Evolutionary conservation across 805 yeast species (phyloP).

Genomic region (Schwanniomyces polymorphus): DNA sequence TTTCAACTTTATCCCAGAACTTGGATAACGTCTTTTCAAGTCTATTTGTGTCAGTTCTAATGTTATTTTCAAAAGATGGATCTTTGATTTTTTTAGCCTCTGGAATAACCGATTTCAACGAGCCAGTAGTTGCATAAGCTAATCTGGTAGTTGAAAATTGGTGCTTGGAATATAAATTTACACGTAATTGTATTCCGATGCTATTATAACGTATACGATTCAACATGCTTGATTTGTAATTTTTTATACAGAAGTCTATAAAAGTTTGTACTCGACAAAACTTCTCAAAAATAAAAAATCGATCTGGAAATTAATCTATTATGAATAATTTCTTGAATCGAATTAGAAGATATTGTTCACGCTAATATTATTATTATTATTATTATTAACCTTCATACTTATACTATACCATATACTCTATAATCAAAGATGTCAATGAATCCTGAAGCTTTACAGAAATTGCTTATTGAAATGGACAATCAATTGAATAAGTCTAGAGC

Average conservation of each 20-base stretch:
- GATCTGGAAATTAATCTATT: background rate
- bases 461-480: constrained; percentile 64
- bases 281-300: background rate
- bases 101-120: constrained; percentile 11
- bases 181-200: background rate
- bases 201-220: background rate
- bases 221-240: background rate
- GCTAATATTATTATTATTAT: background rate
- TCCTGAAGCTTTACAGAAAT: constrained; percentile 50
- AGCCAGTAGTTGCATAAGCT: constrained; percentile 16
- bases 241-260: background rate
- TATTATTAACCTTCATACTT: background rate
- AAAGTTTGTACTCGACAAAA: background rate
- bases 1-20: constrained; percentile 78
- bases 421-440: constrained; percentile 38
- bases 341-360: too few relatives aligned
- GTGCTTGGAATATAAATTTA: background rate
- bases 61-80: constrained; percentile 50
- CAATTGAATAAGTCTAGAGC: constrained; percentile 60
- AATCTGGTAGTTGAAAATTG: background rate
- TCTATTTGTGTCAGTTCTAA: constrained; percentile 63
- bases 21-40: constrained; percentile 65
- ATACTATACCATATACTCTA: background rate
- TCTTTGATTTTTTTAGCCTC: constrained; percentile 19
- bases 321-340: background rate